A percentile compares a stretch with the other conserved stretches of the same genome.
Evolutionary conservation across 2,329 filamentous ascomycete species (phyloP).

Genomic region (Rosellinia necatrix): DNA sequence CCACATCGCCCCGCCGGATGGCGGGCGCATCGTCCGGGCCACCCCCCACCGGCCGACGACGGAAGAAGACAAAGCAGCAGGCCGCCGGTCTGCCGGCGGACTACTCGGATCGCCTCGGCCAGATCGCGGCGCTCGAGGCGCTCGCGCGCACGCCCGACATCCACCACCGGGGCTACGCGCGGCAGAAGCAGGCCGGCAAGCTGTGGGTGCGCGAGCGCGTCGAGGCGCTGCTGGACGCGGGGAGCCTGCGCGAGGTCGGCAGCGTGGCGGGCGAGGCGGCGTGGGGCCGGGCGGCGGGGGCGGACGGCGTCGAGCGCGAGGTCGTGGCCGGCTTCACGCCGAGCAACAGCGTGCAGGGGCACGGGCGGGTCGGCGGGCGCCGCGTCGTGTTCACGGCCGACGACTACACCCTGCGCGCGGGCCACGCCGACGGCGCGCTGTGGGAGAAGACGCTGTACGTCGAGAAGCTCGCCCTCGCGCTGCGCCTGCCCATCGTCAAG

Average conservation of each 20-base stretch:
- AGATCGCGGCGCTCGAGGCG: slow-evolving; percentile 21
- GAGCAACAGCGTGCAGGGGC: slow-evolving; percentile 26
- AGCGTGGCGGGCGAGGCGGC: slow-evolving; percentile 23
- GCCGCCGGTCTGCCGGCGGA: slow-evolving; percentile 16
- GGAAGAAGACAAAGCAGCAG: slow-evolving; percentile 12
- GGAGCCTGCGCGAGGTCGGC: slow-evolving; percentile 23
- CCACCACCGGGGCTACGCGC: slow-evolving; percentile 22
- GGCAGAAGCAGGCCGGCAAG: slow-evolving; percentile 26
- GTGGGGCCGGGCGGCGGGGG: slow-evolving; percentile 12
- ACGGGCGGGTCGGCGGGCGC: slow-evolving; percentile 17
- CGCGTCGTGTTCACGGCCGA: slow-evolving; percentile 26
- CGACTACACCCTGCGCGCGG: slow-evolving; percentile 24
- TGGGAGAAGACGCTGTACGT: slow-evolving; percentile 25
- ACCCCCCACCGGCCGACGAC: background rate
- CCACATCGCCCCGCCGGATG: slow-evolving; percentile 18
- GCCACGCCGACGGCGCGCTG: slow-evolving; percentile 24
- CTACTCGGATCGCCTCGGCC: slow-evolving; percentile 25
- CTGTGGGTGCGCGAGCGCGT: slow-evolving; percentile 27
- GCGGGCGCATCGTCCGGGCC: background rate
- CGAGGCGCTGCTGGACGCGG: slow-evolving; percentile 24
- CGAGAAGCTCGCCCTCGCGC: slow-evolving; percentile 24
- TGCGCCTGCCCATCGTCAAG: slow-evolving; percentile 26
- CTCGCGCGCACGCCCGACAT: slow-evolving; percentile 24
- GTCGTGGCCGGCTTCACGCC: slow-evolving; percentile 19
- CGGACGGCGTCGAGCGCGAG: slow-evolving; percentile 12